Percentiles rank a stretch among this genome's conserved stretches.
phyloP scores from a whole-genome alignment of 768 basidiomycete genomes.

The Fibroporia radiculosa region DNA sequence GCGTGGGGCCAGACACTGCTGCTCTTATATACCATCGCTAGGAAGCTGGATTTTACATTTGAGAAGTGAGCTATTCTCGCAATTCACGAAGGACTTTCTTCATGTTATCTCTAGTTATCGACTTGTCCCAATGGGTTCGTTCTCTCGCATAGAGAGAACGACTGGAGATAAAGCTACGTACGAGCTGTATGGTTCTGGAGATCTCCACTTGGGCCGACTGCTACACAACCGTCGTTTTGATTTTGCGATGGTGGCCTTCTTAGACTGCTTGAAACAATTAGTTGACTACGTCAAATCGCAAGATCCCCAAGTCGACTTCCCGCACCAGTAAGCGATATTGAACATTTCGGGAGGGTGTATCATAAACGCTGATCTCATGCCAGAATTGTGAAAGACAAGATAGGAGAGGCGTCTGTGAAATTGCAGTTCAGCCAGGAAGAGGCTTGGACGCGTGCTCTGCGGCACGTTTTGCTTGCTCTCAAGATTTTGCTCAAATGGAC shows the following conservation, averaged over 20 bases:
- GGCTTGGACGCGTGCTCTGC: slow-evolving; percentile 87
- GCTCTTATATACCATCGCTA: slow-evolving; percentile 82
- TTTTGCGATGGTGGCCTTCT: slow-evolving; percentile 90
- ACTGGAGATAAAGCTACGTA: slow-evolving; percentile 78
- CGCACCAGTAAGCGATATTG: slow-evolving; percentile 66
- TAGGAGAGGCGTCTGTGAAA: slow-evolving; percentile 92
- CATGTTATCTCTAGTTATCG: slow-evolving; percentile 53
- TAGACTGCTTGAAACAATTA: slow-evolving; percentile 90
- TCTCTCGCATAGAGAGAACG: slow-evolving; percentile 83
- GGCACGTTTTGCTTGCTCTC: slow-evolving; percentile 83
- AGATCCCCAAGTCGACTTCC: slow-evolving; percentile 67
- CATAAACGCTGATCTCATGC: not conserved
- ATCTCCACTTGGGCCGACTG: slow-evolving; percentile 79
- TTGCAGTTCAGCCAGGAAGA: slow-evolving; percentile 94
- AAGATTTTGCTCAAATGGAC: slow-evolving; percentile 87
- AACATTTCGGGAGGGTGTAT: not conserved
- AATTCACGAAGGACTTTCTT: not conserved
- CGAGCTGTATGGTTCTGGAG: slow-evolving; percentile 93
- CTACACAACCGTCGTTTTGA: slow-evolving; percentile 96
- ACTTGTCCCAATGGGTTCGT: slow-evolving; percentile 90
- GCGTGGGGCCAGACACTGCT: slow-evolving; percentile 97
- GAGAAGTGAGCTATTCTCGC: slow-evolving; percentile 56
- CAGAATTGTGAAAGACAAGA: slow-evolving; percentile 90
- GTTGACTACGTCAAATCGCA: slow-evolving; percentile 78
- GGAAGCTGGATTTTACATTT: slow-evolving; percentile 86